Evolutionary conservation across 331 rosid genomes (phyloP).

Genomic region (Quercus tomentella): DNA sequence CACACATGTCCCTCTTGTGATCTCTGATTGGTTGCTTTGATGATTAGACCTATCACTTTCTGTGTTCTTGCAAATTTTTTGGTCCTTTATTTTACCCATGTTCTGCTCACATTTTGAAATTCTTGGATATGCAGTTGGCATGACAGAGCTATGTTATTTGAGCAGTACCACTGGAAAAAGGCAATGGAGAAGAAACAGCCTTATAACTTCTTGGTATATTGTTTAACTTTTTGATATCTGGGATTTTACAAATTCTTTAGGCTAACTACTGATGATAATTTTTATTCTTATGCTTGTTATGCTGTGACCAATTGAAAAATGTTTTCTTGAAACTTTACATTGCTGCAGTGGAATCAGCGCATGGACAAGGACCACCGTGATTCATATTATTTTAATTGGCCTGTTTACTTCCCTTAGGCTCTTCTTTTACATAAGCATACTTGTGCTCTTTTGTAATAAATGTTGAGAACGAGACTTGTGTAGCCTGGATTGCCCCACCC

Average conservation of each 20-base stretch:
- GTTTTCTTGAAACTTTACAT: conserved; percentile 6
- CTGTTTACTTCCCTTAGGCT: conserved; percentile 67
- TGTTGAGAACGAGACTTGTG: conserved; percentile 7
- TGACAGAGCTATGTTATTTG: conserved; percentile 74
- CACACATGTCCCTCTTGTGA: neutral
- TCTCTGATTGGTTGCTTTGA: neutral
- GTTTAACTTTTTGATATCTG: neutral
- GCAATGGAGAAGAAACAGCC: conserved; percentile 75
- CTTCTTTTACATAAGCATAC: neutral
- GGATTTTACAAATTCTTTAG: conserved; percentile 8
- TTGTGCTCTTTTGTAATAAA: conserved; percentile 17
- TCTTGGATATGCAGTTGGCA: conserved; percentile 66
- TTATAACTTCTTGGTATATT: conserved; percentile 56
- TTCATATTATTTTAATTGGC: conserved; percentile 73
- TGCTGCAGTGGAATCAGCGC: conserved; percentile 82
- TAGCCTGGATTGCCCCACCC: neutral
- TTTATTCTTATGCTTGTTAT: conserved; percentile 11
- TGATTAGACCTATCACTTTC: neutral
- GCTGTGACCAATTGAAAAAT: neutral
- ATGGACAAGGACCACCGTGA: conserved; percentile 67
- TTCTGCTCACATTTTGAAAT: conserved; percentile 1
- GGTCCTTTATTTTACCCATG: neutral
- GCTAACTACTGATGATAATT: neutral
- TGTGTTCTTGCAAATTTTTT: neutral
- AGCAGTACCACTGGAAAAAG: conserved; percentile 86